Conservation (phyloP, 2,329 filamentous ascomycete genomes). For the Metarhizium robertsii region DNA sequence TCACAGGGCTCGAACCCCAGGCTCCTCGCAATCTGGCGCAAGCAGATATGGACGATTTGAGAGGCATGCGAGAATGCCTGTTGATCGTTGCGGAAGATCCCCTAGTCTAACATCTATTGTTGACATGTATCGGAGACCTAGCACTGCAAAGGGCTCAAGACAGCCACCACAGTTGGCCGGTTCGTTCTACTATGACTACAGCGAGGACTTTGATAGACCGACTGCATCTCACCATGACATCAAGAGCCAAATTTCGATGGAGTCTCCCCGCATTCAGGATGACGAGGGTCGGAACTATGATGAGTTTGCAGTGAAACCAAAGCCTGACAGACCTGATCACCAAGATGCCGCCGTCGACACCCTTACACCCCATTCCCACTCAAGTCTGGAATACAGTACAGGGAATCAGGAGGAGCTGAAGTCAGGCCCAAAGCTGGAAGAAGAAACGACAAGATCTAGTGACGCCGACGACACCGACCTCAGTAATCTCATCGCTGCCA, state of each 20-base stretch:
- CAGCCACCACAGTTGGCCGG: constrained; percentile 20
- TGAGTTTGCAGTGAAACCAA: neutral
- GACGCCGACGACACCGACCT: neutral
- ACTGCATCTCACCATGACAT: constrained; percentile 10
- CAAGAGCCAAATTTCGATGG: constrained; percentile 1
- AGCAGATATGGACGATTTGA: constrained; percentile 18
- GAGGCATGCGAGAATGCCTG: constrained; percentile 24
- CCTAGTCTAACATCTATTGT: constrained; percentile 41
- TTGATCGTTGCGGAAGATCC: constrained; percentile 30
- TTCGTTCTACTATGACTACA: constrained; percentile 44
- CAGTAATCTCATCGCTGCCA: neutral
- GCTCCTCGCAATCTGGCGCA: constrained; percentile 19
- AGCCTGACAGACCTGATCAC: neutral
- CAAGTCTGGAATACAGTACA: neutral
- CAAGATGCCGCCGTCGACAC: neutral
- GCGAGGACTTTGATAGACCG: constrained; percentile 36
- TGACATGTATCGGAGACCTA: constrained; percentile 33
- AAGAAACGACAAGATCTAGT: neutral
- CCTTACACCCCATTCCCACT: neutral
- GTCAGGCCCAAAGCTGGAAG: neutral
- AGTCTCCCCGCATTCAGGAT: neutral
- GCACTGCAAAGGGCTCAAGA: constrained; percentile 15
- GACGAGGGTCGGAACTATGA: neutral
- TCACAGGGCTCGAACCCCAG: constrained; percentile 25
- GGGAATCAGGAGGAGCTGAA: neutral